Evolutionary conservation across 768 basidiomycete species (phyloP), one percentile per base, ranked within the genome.

Genomic region (Calocybe cyanea): DNA sequence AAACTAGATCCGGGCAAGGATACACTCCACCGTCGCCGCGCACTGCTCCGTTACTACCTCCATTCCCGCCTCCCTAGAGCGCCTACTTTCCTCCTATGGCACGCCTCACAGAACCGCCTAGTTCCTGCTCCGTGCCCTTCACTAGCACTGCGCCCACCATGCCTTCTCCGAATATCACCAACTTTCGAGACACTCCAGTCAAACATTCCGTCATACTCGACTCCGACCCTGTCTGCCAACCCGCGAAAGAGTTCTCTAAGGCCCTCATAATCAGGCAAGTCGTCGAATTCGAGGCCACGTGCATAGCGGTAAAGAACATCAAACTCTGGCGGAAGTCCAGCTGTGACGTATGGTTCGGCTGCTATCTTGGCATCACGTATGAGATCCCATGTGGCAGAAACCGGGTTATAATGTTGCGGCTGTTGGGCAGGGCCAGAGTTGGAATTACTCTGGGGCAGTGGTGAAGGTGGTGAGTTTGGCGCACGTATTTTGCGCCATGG

Each of bases 191-290:
- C 57, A 14, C 59, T 67, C 74, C 74, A 76, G 46, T 75, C 71
- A 54, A 59, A 75, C 1, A 68, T 65, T 10, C 68, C 73, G 55
- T 81, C 79, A 54, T 79, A 81, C 44, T 71, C 70, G 6, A 81
- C 65, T 1, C 75, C 78, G n/a, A 75, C 63, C 7, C 76, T 70
- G 47, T 68, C 70, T 1, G 76, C 82, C 9, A 85, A 58, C 3
- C 74, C 77, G 13, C 76, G 73, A 63, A 92, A 89, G 36, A 91
- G 75, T 36, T 76, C 77, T 34, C 90, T 75, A 18, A 92, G 69
- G 20, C 90, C 90, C 35, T 82, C 84, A 56, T 93, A 94, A 64
- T 94, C 92, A 8, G 91, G 92, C 32, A 89, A 72, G 68, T 93
- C 91, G 57, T 88, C 88, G 55, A 92, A 93, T 52, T 85, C 85